These are phyloP conservation scores for Irineochytrium annulatum DNA, from an alignment of 192 early-diverging fungal genomes.

Conservation along the genomic window DNA sequence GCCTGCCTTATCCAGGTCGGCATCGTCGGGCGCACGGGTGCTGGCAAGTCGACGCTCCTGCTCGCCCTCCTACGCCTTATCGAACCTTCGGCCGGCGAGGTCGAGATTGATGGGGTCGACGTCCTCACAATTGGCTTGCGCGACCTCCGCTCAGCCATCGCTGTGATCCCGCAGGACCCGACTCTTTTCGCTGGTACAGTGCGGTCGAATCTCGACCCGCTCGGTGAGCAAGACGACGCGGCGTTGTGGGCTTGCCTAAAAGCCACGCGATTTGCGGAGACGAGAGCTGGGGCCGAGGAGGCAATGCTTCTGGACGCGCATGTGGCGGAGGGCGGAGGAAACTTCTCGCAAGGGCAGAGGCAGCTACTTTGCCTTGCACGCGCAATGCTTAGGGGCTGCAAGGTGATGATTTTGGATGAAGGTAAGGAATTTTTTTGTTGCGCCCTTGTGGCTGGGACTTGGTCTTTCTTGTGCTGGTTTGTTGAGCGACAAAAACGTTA, in stretches of 20 bases:
- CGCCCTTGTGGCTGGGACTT: neutral
- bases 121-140: slow-evolving; percentile 56
- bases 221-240: slow-evolving; percentile 62
- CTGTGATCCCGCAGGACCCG: slow-evolving; percentile 57
- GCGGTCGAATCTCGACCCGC: slow-evolving; percentile 78
- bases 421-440: no score
- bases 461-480: slow-evolving; percentile 1
- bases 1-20: slow-evolving; percentile 44
- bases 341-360: slow-evolving; percentile 67
- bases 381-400: slow-evolving; percentile 29
- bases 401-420: slow-evolving; percentile 37
- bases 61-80: slow-evolving; percentile 71
- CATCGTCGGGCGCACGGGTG: slow-evolving; percentile 63
- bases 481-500: slow-evolving; percentile 1
- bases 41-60: slow-evolving; percentile 72
- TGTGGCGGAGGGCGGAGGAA: slow-evolving; percentile 71
- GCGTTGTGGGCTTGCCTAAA: slow-evolving; percentile 72
- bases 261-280: slow-evolving; percentile 66
- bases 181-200: slow-evolving; percentile 64
- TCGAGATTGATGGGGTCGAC: slow-evolving; percentile 70
- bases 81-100: slow-evolving; percentile 48
- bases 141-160: slow-evolving; percentile 52
- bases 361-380: slow-evolving; percentile 55
- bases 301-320: slow-evolving; percentile 44
- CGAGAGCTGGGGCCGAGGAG: slow-evolving; percentile 14